Evolutionary conservation across 345 rosid genomes (phyloP).

Genomic region (Kandelia obovata): DNA sequence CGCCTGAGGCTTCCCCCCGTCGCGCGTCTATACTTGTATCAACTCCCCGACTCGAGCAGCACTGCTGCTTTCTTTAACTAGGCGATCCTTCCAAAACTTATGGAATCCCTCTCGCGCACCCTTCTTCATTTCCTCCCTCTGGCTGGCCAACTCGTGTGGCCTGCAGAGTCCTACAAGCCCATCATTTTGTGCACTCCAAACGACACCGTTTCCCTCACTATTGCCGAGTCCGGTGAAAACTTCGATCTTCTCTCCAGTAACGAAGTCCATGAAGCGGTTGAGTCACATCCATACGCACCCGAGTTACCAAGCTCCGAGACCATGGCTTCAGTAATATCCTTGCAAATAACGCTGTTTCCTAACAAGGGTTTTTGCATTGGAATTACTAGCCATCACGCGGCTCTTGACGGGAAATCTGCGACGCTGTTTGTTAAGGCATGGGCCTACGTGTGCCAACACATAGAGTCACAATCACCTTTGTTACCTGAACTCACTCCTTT

Average conservation of each 20-base stretch:
- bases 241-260: slow-evolving; percentile 13
- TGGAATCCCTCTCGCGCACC: slow-evolving; percentile 30
- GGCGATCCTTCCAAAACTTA: slow-evolving; percentile 31
- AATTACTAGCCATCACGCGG: neutral
- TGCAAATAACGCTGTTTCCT: slow-evolving; percentile 11
- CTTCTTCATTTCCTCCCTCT: slow-evolving; percentile 40
- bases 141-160: slow-evolving; percentile 30
- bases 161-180: slow-evolving; percentile 20
- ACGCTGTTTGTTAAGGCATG: slow-evolving; percentile 7
- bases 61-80: slow-evolving; percentile 23
- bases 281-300: neutral
- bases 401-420: neutral
- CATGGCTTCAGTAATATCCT: neutral
- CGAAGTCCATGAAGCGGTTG: neutral
- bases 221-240: slow-evolving; percentile 33
- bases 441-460: neutral
- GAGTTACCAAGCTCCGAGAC: neutral
- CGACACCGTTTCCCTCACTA: slow-evolving; percentile 28
- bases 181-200: slow-evolving; percentile 18
- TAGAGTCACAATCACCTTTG: neutral
- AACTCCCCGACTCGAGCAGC: slow-evolving; percentile 17
- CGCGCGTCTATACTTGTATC: slow-evolving; percentile 36
- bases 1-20: slow-evolving; percentile 31
- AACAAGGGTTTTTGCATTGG: slow-evolving; percentile 6
- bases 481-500: slow-evolving; percentile 16